Percentiles rank a stretch among this genome's conserved stretches.
These are phyloP conservation scores for Mycosphaerelloides madeirae DNA, from an alignment of 2,329 filamentous ascomycete species.

Conservation along the genomic window DNA sequence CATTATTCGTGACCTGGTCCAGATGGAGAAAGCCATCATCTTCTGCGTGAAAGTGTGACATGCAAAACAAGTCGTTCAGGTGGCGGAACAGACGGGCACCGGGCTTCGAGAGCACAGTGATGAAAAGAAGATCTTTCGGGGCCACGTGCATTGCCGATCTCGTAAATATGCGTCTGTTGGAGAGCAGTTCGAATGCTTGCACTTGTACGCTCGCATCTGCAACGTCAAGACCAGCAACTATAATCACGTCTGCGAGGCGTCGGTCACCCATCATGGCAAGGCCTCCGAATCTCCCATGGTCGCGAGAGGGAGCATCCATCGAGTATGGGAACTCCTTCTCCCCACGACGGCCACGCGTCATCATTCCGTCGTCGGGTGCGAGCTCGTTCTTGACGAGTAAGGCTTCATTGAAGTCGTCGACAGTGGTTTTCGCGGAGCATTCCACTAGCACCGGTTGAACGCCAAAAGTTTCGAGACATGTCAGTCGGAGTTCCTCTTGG, in stretches of 20 bases:
- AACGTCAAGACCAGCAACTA: slow-evolving; percentile 73
- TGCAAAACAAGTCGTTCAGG: slow-evolving; percentile 75
- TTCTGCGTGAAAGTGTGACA: slow-evolving; percentile 77
- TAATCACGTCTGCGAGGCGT: slow-evolving; percentile 72
- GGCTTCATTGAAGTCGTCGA: slow-evolving; percentile 73
- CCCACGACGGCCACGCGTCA: neutral
- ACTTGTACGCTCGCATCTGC: slow-evolving; percentile 75
- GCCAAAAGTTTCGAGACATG: slow-evolving; percentile 66
- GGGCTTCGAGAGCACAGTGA: slow-evolving; percentile 56
- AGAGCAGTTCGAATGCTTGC: slow-evolving; percentile 71
- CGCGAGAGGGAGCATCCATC: slow-evolving; percentile 13
- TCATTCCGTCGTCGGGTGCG: slow-evolving; percentile 13
- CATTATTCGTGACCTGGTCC: slow-evolving; percentile 48
- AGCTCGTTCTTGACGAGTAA: slow-evolving; percentile 51
- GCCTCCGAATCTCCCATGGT: slow-evolving; percentile 5
- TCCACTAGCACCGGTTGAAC: slow-evolving; percentile 65
- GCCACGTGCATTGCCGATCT: slow-evolving; percentile 67
- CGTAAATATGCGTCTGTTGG: slow-evolving; percentile 72
- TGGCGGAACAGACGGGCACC: slow-evolving; percentile 37
- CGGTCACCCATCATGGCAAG: slow-evolving; percentile 31
- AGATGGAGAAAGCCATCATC: slow-evolving; percentile 69
- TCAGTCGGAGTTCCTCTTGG: slow-evolving; percentile 50
- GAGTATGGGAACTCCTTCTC: slow-evolving; percentile 5
- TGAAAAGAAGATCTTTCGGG: slow-evolving; percentile 73
- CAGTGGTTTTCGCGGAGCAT: slow-evolving; percentile 66